A percentile compares a stretch with the other conserved stretches of the same genome.
Evolutionary conservation across 2,329 filamentous ascomycete genomes (phyloP).

Genomic region (Metarhizium sp.): DNA sequence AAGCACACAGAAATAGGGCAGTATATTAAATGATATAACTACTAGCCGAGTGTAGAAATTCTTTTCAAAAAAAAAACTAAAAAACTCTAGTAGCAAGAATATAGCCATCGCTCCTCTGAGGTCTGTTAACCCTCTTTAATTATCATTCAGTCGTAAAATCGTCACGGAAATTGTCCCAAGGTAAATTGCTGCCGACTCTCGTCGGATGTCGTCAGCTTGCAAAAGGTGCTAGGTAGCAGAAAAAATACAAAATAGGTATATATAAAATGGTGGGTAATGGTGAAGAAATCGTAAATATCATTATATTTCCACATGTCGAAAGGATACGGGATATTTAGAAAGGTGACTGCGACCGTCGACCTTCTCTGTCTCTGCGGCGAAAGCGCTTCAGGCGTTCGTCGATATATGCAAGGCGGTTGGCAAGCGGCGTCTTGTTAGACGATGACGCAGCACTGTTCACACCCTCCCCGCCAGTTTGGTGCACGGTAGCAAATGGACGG

Average conservation of each 20-base stretch:
- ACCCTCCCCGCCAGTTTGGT: constrained; percentile 31
- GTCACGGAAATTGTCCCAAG: constrained; percentile 9
- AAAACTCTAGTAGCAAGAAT: constrained; percentile 2
- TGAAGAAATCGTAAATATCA: neutral
- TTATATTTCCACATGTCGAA: constrained; percentile 9
- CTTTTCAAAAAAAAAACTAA: constrained; percentile 1
- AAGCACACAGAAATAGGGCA: too few relatives aligned
- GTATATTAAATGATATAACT: too few relatives aligned
- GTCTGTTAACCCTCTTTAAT: constrained; percentile 1
- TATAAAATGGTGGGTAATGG: neutral
- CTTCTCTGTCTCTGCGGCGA: constrained; percentile 31
- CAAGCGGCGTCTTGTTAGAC: constrained; percentile 33
- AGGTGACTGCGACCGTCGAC: constrained; percentile 40
- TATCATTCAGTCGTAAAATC: constrained; percentile 8
- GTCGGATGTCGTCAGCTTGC: neutral
- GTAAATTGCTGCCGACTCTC: neutral
- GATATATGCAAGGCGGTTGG: constrained; percentile 46
- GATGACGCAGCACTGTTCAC: constrained; percentile 8
- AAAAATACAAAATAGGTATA: neutral
- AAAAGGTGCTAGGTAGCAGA: too few relatives aligned
- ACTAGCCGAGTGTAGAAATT: too few relatives aligned
- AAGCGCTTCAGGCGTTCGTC: constrained; percentile 49
- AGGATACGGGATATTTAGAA: constrained; percentile 21
- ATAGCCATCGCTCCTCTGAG: neutral
- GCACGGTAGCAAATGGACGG: constrained; percentile 48